Evolutionary conservation across 495 filamentous ascomycete species (phyloP), one percentile per base, ranked within the genome.

Genomic region (Endocarpon pusillum): DNA sequence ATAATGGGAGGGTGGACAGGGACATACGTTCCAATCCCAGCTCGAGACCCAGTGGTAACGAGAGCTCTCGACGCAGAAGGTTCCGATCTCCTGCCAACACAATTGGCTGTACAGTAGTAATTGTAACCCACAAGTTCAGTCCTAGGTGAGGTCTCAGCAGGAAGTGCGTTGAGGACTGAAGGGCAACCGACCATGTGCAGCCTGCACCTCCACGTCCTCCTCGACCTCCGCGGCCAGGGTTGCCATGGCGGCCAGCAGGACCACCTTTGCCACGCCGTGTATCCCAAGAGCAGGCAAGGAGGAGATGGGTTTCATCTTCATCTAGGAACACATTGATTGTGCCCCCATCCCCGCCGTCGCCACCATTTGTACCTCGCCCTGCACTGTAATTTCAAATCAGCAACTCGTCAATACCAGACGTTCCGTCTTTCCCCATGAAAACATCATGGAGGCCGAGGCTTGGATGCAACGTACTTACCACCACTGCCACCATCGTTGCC

Each of bases 131-230:
- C n/a, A n/a, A n/a, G n/a, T n/a, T n/a, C n/a, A n/a, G n/a, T n/a
- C n/a, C n/a, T n/a, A n/a, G n/a, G n/a, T n/a, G n/a, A n/a, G n/a
- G n/a, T n/a, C n/a, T n/a, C n/a, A n/a, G n/a, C n/a, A n/a, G n/a
- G n/a, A n/a, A n/a, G n/a, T n/a, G n/a, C n/a, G n/a, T n/a, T n/a
- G n/a, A n/a, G n/a, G n/a, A n/a, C n/a, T 42, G 23, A 43, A 19
- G 17, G 11, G 40, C 30, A 16, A 26, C 39, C 31, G 17, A 44
- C 50, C 50, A 53, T 34, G 30, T 21, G 32, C 24, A 25, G 14
- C 36, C 36, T 18, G 19, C 19, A 16, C 52, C 51, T 22, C 51
- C 47, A 36, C 35, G 30, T 15, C 51, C 51, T 15, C 47, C 47
- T 22, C 37, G 33, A 4, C 34, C 39, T 19, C 45, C 40, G 15